Conservation (phyloP, 2,329 filamentous ascomycete species). For the Beauveria rudraprayagi region DNA sequence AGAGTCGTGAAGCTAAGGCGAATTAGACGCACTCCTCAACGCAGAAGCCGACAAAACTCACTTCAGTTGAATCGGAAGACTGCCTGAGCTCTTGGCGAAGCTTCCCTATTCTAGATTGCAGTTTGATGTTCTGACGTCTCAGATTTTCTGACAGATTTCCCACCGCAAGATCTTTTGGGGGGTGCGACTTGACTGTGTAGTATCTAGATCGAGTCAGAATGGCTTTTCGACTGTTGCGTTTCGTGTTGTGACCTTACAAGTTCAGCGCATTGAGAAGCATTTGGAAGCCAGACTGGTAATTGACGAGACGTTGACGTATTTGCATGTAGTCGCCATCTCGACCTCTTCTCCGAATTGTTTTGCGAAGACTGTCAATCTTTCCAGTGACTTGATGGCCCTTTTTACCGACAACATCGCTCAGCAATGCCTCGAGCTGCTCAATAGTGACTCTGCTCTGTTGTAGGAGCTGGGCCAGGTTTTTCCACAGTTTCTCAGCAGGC, state of each 20-base stretch:
- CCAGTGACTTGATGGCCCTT: neutral
- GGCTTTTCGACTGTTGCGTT: no score
- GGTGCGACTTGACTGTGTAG: neutral
- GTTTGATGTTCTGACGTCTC: neutral
- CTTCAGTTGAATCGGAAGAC: neutral
- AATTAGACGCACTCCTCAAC: neutral
- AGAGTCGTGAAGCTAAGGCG: neutral
- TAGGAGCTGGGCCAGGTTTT: neutral
- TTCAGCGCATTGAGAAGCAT: neutral
- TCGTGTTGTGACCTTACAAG: neutral
- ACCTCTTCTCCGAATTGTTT: neutral
- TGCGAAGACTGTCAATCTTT: neutral
- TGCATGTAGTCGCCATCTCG: conserved; percentile 1
- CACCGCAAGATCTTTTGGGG: neutral
- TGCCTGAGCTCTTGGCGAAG: neutral
- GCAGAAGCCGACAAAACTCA: neutral
- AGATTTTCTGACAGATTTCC: neutral
- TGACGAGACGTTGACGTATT: neutral
- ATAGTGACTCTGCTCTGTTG: neutral
- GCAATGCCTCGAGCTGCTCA: neutral
- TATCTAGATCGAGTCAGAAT: neutral
- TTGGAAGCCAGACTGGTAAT: neutral
- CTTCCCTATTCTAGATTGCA: neutral
- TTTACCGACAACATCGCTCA: neutral
- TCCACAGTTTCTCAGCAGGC: neutral